These are phyloP conservation scores for Penicillium sp. DNA, from an alignment of 2,329 filamentous ascomycete genomes.

Conservation along the genomic window DNA sequence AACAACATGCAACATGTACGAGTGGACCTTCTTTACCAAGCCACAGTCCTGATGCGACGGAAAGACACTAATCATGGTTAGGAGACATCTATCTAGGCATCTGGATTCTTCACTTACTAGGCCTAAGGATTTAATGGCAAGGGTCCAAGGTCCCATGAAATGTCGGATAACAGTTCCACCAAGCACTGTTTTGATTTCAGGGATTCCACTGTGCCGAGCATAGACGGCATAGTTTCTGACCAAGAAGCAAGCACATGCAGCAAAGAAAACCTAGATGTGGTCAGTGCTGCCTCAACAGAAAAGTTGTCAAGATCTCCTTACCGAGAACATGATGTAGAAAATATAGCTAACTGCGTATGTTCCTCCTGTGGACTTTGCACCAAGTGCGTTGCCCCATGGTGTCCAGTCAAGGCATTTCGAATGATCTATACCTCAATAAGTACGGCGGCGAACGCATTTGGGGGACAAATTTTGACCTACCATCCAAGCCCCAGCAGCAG, in stretches of 20 bases:
- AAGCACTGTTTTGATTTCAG: constrained; percentile 94
- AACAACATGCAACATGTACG: constrained; percentile 96
- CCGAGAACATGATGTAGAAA: constrained; percentile 82
- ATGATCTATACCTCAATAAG: constrained; percentile 51
- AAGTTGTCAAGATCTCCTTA: constrained; percentile 40
- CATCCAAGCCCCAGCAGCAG: constrained; percentile 89
- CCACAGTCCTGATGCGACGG: constrained; percentile 94
- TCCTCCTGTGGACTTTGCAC: constrained; percentile 65
- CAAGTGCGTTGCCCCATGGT: constrained; percentile 76
- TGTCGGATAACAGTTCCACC: constrained; percentile 89
- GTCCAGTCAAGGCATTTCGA: constrained; percentile 85
- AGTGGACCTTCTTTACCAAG: constrained; percentile 93
- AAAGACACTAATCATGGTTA: constrained; percentile 65
- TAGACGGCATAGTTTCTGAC: constrained; percentile 83
- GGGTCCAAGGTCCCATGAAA: constrained; percentile 85
- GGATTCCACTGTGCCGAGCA: constrained; percentile 93
- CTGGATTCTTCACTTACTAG: constrained; percentile 57
- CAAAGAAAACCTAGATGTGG: constrained; percentile 67
- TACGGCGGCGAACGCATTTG: constrained; percentile 8
- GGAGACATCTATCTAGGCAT: constrained; percentile 8
- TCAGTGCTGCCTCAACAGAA: constrained; percentile 22
- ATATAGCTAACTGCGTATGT: constrained; percentile 84
- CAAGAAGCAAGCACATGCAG: constrained; percentile 72
- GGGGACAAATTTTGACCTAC: constrained; percentile 32
- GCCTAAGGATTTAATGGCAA: constrained; percentile 86